These are phyloP conservation scores for Boletus insuetus DNA, from an alignment of 768 basidiomycete species.

Conservation along the genomic window DNA sequence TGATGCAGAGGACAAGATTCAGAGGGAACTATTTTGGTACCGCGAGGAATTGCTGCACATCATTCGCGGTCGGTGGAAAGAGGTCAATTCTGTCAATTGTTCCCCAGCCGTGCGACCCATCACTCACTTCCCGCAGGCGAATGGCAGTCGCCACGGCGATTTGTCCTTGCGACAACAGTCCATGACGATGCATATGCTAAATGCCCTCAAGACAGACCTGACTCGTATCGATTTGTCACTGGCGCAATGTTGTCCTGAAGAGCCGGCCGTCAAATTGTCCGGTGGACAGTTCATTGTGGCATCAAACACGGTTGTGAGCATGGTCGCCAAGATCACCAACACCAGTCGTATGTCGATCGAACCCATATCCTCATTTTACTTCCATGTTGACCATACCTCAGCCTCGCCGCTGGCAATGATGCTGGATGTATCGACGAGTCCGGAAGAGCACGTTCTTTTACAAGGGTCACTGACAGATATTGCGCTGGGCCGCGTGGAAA, in stretches of 20 bases:
- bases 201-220: slow-evolving; percentile 67
- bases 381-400: slow-evolving; percentile 27
- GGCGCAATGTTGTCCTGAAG: slow-evolving; percentile 27
- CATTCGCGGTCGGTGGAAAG: slow-evolving; percentile 76
- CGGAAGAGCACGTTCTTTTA: slow-evolving; percentile 61
- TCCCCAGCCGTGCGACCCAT: neutral
- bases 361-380: neutral
- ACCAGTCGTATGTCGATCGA: slow-evolving; percentile 52
- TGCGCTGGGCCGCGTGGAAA: slow-evolving; percentile 58
- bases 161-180: slow-evolving; percentile 76
- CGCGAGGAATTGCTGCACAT: slow-evolving; percentile 78
- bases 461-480: slow-evolving; percentile 67
- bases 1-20: slow-evolving; percentile 52
- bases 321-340: slow-evolving; percentile 60
- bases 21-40: slow-evolving; percentile 94
- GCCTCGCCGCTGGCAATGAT: slow-evolving; percentile 52
- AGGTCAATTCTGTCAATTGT: slow-evolving; percentile 46
- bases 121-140: slow-evolving; percentile 50
- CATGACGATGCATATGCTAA: slow-evolving; percentile 77
- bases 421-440: slow-evolving; percentile 53
- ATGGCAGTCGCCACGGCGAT: slow-evolving; percentile 71
- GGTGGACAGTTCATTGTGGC: slow-evolving; percentile 47
- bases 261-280: slow-evolving; percentile 13
- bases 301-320: slow-evolving; percentile 61
- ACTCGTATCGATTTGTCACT: slow-evolving; percentile 60